These are phyloP conservation scores for Puccinia brachypodii DNA, from an alignment of 1,284 basidiomycete species.

Conservation along the genomic window DNA sequence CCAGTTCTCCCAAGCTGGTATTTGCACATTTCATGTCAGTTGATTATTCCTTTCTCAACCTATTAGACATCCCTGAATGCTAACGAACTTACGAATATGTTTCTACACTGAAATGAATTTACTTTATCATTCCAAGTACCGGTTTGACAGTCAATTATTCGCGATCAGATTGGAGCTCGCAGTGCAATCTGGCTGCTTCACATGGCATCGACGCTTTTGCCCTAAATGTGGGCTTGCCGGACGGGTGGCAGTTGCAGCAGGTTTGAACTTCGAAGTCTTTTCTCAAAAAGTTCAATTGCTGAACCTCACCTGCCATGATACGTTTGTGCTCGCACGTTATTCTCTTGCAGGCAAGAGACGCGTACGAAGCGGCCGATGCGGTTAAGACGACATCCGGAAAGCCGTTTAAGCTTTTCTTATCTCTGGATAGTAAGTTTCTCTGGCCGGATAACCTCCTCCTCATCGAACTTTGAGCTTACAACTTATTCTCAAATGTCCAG, in stretches of 20 bases:
- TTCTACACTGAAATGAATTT: not conserved
- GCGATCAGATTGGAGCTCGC: conserved; percentile 15
- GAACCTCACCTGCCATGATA: not conserved
- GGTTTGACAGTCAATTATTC: conserved; percentile 36
- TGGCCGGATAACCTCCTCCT: too few species aligned
- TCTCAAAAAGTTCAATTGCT: not conserved
- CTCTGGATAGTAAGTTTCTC: conserved; percentile 30
- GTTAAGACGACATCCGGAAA: not conserved
- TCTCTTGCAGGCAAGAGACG: too few species aligned
- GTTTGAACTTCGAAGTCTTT: not conserved
- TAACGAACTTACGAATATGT: not conserved
- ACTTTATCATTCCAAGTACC: not conserved
- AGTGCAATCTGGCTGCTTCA: conserved; percentile 1
- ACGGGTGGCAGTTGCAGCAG: conserved; percentile 33
- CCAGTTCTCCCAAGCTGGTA: conserved; percentile 34
- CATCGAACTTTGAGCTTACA: not conserved
- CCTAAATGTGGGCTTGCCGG: conserved; percentile 33
- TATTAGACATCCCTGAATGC: not conserved
- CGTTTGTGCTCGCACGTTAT: not conserved
- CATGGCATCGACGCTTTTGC: conserved; percentile 36
- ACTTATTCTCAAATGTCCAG: not conserved
- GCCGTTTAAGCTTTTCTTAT: conserved; percentile 34
- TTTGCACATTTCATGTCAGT: conserved; percentile 46
- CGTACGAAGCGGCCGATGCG: conserved; percentile 16
- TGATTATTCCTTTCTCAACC: not conserved